Percentiles rank a stretch among this genome's conserved stretches.
Conservation (phyloP, 176 grass and related monocot species). For the Oryza punctata region DNA sequence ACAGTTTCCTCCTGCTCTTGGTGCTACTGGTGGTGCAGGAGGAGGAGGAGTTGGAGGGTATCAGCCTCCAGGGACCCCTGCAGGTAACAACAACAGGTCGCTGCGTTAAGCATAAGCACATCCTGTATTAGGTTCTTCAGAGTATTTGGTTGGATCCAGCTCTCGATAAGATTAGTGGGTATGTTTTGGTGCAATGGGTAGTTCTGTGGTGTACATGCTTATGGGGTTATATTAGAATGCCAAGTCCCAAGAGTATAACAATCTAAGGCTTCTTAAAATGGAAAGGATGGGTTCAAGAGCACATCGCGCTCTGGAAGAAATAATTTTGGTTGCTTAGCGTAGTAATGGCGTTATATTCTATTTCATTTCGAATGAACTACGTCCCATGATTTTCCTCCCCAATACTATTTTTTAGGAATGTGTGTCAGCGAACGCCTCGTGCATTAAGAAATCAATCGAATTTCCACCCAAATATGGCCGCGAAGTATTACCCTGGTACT, state of each 20-base stretch:
- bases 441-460: background rate
- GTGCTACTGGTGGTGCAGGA: conserved; percentile 3
- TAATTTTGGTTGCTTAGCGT: background rate
- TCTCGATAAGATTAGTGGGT: background rate
- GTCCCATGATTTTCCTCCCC: background rate
- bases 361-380: background rate
- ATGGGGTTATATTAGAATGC: conserved; percentile 14
- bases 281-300: background rate
- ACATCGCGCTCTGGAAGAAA: background rate
- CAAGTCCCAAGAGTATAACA: background rate
- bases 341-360: background rate
- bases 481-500: background rate
- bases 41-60: conserved; percentile 46
- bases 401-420: background rate
- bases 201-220: background rate
- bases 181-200: background rate
- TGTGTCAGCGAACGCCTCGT: background rate
- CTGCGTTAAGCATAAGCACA: background rate
- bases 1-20: conserved; percentile 61
- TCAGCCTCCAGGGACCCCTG: conserved; percentile 53
- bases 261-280: background rate
- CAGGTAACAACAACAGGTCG: conserved; percentile 41
- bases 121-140: background rate
- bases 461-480: background rate
- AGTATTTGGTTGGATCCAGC: background rate